A percentile compares a stretch with the other conserved stretches of the same genome.
Evolutionary conservation across 164 flowering plant genomes (phyloP).

Genomic region (Litsea cubeba): DNA sequence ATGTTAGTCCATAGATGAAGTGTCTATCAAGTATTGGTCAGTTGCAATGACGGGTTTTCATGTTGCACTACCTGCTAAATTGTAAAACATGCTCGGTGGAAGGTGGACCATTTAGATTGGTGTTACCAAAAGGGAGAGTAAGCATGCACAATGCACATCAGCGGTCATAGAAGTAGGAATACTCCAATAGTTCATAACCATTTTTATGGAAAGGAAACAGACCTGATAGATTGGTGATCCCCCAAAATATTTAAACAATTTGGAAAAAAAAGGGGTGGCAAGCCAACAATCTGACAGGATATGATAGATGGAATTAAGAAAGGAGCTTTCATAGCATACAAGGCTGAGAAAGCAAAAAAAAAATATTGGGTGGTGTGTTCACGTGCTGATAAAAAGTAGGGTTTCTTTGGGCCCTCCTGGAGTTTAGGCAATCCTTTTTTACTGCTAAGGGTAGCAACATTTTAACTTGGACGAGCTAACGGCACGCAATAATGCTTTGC

Average conservation of each 20-base stretch:
- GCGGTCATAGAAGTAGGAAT: background rate
- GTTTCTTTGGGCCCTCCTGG: background rate
- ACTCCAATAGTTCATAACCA: no score
- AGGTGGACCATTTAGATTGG: background rate
- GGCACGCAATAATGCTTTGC: no score
- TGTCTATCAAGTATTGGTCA: background rate
- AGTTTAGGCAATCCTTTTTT: background rate
- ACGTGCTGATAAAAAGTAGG: background rate
- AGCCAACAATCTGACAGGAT: background rate
- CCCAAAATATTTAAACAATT: background rate
- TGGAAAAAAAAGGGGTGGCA: background rate
- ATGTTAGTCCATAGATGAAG: background rate
- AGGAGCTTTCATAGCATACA: background rate
- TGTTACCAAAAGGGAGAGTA: background rate
- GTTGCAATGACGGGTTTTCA: background rate
- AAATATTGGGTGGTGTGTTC: background rate
- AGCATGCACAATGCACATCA: background rate
- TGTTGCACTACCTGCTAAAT: background rate
- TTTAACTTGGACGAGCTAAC: no score
- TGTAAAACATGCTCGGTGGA: background rate
- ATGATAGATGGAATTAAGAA: no score
- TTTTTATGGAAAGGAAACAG: no score
- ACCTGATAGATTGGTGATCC: background rate
- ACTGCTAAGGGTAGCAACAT: no score
- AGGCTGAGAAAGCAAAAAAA: background rate